Evolutionary conservation across 495 filamentous ascomycete genomes (phyloP).

Genomic region (Neurospora intermedia): DNA sequence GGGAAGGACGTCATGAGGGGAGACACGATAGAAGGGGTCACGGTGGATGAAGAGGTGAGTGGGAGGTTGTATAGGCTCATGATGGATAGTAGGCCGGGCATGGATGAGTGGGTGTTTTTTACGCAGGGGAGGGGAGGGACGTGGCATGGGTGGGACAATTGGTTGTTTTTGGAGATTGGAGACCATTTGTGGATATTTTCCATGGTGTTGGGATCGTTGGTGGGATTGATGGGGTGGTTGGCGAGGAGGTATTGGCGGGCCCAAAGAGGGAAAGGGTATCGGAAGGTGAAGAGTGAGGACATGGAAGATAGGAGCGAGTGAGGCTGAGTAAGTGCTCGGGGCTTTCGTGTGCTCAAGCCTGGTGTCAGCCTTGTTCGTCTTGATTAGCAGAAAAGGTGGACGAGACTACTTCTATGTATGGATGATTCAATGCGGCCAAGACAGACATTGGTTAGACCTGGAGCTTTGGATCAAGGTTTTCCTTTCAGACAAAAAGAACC

Average conservation of each 20-base stretch:
- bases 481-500: neutral
- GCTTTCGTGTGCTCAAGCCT: neutral
- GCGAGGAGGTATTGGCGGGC: neutral
- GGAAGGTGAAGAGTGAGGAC: neutral
- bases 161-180: slow-evolving; percentile 20
- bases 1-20: slow-evolving; percentile 1
- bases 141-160: slow-evolving; percentile 36
- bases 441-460: neutral
- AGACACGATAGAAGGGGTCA: slow-evolving; percentile 4
- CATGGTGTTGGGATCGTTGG: slow-evolving; percentile 14
- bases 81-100: slow-evolving; percentile 30
- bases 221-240: slow-evolving; percentile 3
- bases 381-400: neutral
- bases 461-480: neutral
- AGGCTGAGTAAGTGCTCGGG: neutral
- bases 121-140: slow-evolving; percentile 30
- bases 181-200: slow-evolving; percentile 29
- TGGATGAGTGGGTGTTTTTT: slow-evolving; percentile 32
- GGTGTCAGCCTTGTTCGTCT: neutral
- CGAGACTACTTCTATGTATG: neutral
- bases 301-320: neutral
- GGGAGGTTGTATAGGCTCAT: slow-evolving; percentile 25
- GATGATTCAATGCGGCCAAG: neutral
- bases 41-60: slow-evolving; percentile 6
- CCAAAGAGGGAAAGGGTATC: slow-evolving; percentile 5